Conservation (phyloP, 2,329 filamentous ascomycete species). For the Fusarium aywerte region DNA sequence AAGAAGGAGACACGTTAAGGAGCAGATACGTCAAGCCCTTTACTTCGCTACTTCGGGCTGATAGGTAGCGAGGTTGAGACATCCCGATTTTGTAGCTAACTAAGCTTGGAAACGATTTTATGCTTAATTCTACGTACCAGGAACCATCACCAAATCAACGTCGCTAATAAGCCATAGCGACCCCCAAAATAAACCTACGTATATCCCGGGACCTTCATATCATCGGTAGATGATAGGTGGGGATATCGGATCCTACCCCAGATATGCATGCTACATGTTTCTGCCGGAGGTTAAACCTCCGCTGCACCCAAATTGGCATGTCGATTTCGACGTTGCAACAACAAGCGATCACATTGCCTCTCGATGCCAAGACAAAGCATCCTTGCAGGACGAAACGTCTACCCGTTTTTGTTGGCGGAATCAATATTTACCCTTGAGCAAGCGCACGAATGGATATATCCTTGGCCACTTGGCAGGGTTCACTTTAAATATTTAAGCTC, state of each 20-base stretch:
- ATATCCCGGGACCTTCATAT: background rate
- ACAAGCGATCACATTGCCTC: background rate
- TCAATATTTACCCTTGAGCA: background rate
- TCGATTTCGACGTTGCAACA: background rate
- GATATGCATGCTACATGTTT: background rate
- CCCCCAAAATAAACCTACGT: background rate
- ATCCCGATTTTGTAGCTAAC: background rate
- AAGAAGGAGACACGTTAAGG: too few species aligned
- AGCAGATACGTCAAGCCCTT: too few species aligned
- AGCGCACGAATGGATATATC: conserved; percentile 12
- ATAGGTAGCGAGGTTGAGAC: background rate
- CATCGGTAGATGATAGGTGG: conserved; percentile 19
- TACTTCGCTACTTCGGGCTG: background rate
- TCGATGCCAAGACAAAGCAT: background rate
- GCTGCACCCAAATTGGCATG: conserved; percentile 14
- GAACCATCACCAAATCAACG: background rate
- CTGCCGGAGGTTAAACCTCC: conserved; percentile 19
- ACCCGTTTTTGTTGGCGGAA: background rate
- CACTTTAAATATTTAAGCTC: background rate
- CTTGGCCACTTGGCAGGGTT: fast-evolving
- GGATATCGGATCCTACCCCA: background rate
- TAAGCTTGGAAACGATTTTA: background rate
- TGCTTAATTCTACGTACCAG: background rate
- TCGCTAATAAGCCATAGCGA: background rate
- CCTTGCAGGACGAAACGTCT: background rate